A percentile compares a stretch with the other conserved stretches of the same genome.
Conservation (phyloP, 495 filamentous ascomycete species). For the Tuber brumale region DNA sequence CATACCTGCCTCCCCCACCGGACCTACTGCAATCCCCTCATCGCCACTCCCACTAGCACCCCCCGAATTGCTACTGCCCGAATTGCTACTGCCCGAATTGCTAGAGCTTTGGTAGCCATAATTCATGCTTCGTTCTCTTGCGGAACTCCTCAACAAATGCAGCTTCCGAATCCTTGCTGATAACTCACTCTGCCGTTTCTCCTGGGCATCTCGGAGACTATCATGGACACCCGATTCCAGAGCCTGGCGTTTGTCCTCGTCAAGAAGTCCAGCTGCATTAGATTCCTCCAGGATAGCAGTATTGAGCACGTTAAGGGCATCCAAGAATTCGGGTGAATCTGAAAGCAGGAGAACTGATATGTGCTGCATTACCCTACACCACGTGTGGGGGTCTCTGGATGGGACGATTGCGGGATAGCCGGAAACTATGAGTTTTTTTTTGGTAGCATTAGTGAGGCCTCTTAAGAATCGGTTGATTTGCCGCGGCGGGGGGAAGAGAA, state of each 20-base stretch:
- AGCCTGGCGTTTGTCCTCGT: not conserved
- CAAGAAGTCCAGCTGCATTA: not conserved
- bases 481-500: too few relatives aligned
- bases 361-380: slow-evolving; percentile 42
- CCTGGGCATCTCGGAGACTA: not conserved
- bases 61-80: too few relatives aligned
- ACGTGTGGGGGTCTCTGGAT: slow-evolving; percentile 31
- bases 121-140: slow-evolving; percentile 5
- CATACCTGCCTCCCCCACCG: slow-evolving; percentile 11
- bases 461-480: not conserved
- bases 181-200: slow-evolving; percentile 9
- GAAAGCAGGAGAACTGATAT: slow-evolving; percentile 47
- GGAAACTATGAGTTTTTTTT: slow-evolving; percentile 21
- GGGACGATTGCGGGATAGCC: slow-evolving; percentile 37
- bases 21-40: not conserved
- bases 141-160: slow-evolving; percentile 6
- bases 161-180: slow-evolving; percentile 10
- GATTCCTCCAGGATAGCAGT: slow-evolving; percentile 11
- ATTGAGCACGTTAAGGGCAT: slow-evolving; percentile 30
- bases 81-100: not conserved
- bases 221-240: not conserved
- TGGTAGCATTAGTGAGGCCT: not conserved
- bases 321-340: slow-evolving; percentile 44
- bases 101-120: not conserved
- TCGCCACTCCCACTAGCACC: not conserved